These are phyloP conservation scores for Waitea zeae DNA, from an alignment of 1,284 basidiomycete species.

Conservation along the genomic window DNA sequence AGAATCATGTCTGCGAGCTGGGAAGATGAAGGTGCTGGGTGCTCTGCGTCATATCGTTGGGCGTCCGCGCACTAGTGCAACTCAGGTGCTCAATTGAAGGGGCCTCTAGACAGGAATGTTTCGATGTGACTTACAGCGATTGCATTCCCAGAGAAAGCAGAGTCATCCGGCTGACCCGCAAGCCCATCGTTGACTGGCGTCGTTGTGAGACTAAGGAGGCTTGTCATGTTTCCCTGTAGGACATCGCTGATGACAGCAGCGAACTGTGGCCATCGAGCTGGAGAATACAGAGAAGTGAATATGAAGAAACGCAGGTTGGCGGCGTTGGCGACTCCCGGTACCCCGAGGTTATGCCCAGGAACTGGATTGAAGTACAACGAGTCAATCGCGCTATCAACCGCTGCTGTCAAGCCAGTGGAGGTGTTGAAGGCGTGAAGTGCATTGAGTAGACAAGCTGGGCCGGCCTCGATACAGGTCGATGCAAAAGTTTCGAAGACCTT, in stretches of 20 bases:
- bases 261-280: not conserved
- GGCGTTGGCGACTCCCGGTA: not conserved
- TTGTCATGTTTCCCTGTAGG: not conserved
- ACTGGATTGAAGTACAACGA: not conserved
- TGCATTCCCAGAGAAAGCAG: not conserved
- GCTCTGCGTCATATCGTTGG: no score
- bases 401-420: not conserved
- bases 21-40: not conserved
- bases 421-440: no score
- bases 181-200: not conserved
- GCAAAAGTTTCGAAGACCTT: constrained; percentile 2
- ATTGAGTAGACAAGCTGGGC: not conserved
- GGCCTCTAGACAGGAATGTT: no score
- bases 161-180: not conserved
- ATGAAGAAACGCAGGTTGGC: not conserved
- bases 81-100: no score
- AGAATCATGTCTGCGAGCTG: not conserved
- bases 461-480: not conserved
- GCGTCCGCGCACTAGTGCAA: no score
- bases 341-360: not conserved
- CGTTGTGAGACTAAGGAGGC: not conserved
- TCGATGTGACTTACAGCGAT: no score
- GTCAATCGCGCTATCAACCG: not conserved
- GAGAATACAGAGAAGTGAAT: not conserved
- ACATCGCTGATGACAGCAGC: not conserved